phyloP scores from a whole-genome alignment of 75 land plant genomes.

The Chamaecyparis obtusa region DNA sequence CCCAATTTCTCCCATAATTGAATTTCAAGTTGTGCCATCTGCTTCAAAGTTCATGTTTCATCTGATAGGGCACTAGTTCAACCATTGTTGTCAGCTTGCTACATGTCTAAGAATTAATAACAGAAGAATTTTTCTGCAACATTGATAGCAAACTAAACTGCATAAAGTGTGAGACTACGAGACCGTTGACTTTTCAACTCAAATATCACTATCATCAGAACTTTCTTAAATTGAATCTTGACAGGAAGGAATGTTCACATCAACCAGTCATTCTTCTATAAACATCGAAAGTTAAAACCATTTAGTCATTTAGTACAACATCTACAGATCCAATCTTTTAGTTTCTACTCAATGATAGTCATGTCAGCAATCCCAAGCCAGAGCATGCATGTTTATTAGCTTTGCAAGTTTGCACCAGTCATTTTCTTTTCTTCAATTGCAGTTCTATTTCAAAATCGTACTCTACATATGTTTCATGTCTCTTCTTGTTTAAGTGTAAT shows the following conservation, averaged over 20 bases:
- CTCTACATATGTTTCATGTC: not conserved
- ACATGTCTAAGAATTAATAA: not conserved
- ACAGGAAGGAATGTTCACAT: not conserved
- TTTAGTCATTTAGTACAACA: not conserved
- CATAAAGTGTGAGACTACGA: not conserved
- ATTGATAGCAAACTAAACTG: not conserved
- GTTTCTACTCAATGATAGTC: not conserved
- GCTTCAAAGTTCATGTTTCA: not conserved
- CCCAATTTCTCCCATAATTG: not conserved
- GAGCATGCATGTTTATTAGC: not conserved
- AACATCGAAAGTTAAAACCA: not conserved
- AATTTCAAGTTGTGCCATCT: not conserved
- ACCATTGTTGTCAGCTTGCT: not conserved
- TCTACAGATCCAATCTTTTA: not conserved
- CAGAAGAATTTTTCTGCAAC: not conserved
- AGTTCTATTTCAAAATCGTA: not conserved
- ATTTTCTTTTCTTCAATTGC: not conserved
- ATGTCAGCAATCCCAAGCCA: not conserved
- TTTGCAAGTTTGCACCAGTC: not conserved
- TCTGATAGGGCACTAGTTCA: not conserved
- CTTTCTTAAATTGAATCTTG: not conserved
- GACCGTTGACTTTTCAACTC: not conserved
- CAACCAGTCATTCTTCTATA: not conserved
- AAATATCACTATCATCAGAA: not conserved
- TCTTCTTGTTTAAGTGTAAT: not conserved